Conservation (phyloP, 2,329 filamentous ascomycete species). For the Didymella lethalis region DNA sequence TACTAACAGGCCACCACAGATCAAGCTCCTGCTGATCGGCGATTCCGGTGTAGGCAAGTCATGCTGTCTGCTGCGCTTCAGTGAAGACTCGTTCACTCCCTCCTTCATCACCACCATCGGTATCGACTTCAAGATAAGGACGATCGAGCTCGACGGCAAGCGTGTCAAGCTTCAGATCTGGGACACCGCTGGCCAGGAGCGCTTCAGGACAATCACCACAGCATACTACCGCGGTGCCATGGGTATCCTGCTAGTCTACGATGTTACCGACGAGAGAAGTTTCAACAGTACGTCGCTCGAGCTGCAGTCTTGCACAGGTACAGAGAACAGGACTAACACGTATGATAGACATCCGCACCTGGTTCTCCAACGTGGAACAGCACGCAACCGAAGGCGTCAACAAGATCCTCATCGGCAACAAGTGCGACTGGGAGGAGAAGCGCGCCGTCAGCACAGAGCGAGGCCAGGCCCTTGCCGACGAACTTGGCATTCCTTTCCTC, state of each 20-base stretch:
- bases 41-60: conserved; percentile 97
- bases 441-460: conserved; percentile 91
- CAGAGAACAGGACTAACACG: conserved; percentile 24
- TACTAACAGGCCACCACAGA: conserved; percentile 62
- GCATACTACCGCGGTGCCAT: conserved; percentile 98
- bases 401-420: conserved; percentile 99
- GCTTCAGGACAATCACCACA: conserved; percentile 98
- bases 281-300: conserved; percentile 79
- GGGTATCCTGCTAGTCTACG: conserved; percentile 97
- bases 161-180: conserved; percentile 99
- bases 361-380: conserved; percentile 99
- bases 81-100: conserved; percentile 95
- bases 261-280: conserved; percentile 94
- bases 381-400: conserved; percentile 98
- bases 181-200: conserved; percentile 98
- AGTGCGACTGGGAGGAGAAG: conserved; percentile 99
- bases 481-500: conserved; percentile 96
- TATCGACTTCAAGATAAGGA: conserved; percentile 99
- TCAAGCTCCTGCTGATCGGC: conserved; percentile 95
- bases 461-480: conserved; percentile 91
- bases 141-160: conserved; percentile 98
- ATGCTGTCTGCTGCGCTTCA: conserved; percentile 95
- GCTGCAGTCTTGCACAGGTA: neutral
- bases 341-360: conserved; percentile 88
- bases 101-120: conserved; percentile 99